Percentiles rank a stretch among this genome's conserved stretches.
Conservation (phyloP, 345 rosid species). For the Crucihimalaya himalaica region DNA sequence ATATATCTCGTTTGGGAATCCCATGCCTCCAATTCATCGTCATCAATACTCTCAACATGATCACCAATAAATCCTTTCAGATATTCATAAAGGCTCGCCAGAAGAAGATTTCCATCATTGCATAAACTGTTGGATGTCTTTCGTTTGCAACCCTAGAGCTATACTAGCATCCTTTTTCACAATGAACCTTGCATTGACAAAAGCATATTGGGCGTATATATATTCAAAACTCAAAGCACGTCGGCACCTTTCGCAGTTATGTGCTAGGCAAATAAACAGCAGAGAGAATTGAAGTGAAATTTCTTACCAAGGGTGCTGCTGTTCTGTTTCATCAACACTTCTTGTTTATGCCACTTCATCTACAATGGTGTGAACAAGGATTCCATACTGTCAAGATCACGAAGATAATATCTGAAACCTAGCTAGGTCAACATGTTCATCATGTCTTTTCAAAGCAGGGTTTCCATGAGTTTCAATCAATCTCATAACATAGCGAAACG, state of each 20-base stretch:
- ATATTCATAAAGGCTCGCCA: slow-evolving; percentile 60
- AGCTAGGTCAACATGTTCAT: slow-evolving; percentile 67
- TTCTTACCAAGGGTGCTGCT: too few species aligned
- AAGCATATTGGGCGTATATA: too few species aligned
- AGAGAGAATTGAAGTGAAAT: too few species aligned
- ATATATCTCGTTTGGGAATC: slow-evolving; percentile 59
- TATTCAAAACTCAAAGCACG: too few species aligned
- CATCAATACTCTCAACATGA: slow-evolving; percentile 58
- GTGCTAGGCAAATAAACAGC: too few species aligned
- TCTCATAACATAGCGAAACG: slow-evolving; percentile 63
- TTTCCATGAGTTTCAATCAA: slow-evolving; percentile 98
- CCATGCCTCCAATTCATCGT: slow-evolving; percentile 90
- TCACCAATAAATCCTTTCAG: slow-evolving; percentile 51
- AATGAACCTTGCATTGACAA: too few species aligned
- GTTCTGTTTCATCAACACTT: too few species aligned
- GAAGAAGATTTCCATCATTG: slow-evolving; percentile 42
- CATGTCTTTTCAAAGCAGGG: slow-evolving; percentile 66
- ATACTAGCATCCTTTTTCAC: too few species aligned
- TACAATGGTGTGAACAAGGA: slow-evolving; percentile 50
- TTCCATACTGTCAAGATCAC: slow-evolving; percentile 81
- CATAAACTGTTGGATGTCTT: too few species aligned
- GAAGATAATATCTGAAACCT: slow-evolving; percentile 82
- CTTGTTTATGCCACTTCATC: slow-evolving; percentile 39
- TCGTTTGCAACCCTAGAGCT: too few species aligned
- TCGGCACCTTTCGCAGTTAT: too few species aligned